Evolutionary conservation across 495 filamentous ascomycete genomes (phyloP).

Genomic region (Parmelia sp.): DNA sequence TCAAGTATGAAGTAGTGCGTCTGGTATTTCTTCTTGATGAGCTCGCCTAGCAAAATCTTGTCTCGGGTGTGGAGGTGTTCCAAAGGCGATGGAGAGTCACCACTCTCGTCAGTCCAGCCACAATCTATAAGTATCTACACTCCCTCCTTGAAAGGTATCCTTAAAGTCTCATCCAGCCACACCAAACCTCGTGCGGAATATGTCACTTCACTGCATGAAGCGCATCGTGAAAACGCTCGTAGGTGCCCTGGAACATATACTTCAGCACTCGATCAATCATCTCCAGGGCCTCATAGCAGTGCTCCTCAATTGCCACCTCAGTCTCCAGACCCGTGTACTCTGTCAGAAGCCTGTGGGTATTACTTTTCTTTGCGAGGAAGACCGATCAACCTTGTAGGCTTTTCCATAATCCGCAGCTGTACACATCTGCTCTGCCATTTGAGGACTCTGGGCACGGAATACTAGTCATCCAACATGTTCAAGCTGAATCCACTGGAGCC

Average conservation of each 20-base stretch:
- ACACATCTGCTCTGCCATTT: constrained; percentile 91
- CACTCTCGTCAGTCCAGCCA: constrained; percentile 71
- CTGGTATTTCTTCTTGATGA: constrained; percentile 77
- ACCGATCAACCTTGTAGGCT: constrained; percentile 83
- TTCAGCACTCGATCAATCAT: constrained; percentile 73
- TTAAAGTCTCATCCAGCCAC: constrained; percentile 78
- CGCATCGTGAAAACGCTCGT: constrained; percentile 59
- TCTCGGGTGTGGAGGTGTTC: constrained; percentile 81
- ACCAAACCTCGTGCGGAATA: constrained; percentile 59
- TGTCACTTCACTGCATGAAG: constrained; percentile 60
- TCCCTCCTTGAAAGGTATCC: constrained; percentile 73
- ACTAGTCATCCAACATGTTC: constrained; percentile 79
- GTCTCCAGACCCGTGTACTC: constrained; percentile 94
- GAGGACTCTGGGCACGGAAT: constrained; percentile 83
- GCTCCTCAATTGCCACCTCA: constrained; percentile 89
- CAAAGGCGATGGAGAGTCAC: constrained; percentile 55
- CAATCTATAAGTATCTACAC: constrained; percentile 75
- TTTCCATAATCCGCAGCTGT: constrained; percentile 83
- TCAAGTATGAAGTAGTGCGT: constrained; percentile 94
- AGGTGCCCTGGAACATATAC: constrained; percentile 69
- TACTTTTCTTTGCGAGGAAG: constrained; percentile 91
- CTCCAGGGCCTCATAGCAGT: constrained; percentile 78
- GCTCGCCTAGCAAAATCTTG: constrained; percentile 75
- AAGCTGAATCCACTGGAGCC: constrained; percentile 86
- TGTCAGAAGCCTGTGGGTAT: constrained; percentile 90